A percentile compares a stretch with the other conserved stretches of the same genome.
Conservation (phyloP, 352 stramenopile genomes). For the Phytophthora podocarpi region DNA sequence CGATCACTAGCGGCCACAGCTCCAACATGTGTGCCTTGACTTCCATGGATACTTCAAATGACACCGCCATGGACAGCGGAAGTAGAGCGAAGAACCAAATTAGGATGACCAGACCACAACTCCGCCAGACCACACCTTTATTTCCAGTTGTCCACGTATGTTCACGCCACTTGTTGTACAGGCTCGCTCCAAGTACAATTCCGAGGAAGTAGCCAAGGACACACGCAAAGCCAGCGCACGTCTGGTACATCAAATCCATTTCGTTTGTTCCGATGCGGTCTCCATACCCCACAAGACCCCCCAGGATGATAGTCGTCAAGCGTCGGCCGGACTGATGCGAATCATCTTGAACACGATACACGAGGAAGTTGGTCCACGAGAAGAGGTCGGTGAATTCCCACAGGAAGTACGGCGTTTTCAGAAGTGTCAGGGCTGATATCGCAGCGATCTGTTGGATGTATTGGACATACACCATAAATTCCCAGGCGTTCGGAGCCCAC, state of each 20-base stretch:
- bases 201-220: slow-evolving; percentile 44
- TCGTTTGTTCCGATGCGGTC: slow-evolving; percentile 55
- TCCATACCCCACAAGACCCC: slow-evolving; percentile 51
- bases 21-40: slow-evolving; percentile 28
- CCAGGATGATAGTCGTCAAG: slow-evolving; percentile 49
- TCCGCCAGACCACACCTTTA: slow-evolving; percentile 46
- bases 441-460: slow-evolving; percentile 63
- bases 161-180: slow-evolving; percentile 14
- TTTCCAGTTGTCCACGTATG: background rate
- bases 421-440: slow-evolving; percentile 55
- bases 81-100: slow-evolving; percentile 62
- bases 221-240: slow-evolving; percentile 34
- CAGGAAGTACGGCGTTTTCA: slow-evolving; percentile 60
- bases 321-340: slow-evolving; percentile 28
- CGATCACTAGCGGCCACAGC: slow-evolving; percentile 23
- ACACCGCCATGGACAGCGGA: slow-evolving; percentile 48
- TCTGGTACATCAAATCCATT: slow-evolving; percentile 36
- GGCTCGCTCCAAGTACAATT: slow-evolving; percentile 23
- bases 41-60: slow-evolving; percentile 69
- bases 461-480: slow-evolving; percentile 53
- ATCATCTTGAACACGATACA: slow-evolving; percentile 20
- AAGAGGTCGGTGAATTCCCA: slow-evolving; percentile 71
- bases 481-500: slow-evolving; percentile 68
- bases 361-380: slow-evolving; percentile 61
- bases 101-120: slow-evolving; percentile 52